These are phyloP conservation scores for Mollisiaceae sp. DNA, from an alignment of 2,329 filamentous ascomycete genomes.

Conservation along the genomic window DNA sequence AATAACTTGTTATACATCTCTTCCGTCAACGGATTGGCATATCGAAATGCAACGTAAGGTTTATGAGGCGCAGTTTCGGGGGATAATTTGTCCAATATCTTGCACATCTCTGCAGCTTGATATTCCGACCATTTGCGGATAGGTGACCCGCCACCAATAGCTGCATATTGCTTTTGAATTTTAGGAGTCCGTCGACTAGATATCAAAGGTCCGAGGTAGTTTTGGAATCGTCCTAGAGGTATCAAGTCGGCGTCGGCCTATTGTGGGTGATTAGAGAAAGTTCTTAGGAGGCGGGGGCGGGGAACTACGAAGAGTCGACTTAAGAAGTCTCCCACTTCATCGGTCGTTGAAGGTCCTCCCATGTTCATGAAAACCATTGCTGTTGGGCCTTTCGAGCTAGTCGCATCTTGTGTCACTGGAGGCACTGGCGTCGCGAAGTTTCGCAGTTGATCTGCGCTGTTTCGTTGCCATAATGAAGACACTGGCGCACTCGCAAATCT, in stretches of 20 bases:
- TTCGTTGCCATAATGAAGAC: conserved; percentile 45
- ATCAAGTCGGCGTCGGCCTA: conserved; percentile 94
- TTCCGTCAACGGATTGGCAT: conserved; percentile 91
- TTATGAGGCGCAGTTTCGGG: conserved; percentile 96
- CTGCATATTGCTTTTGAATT: conserved; percentile 93
- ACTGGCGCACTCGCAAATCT: conserved; percentile 40
- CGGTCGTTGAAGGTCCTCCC: conserved; percentile 88
- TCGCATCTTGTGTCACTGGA: conserved; percentile 79
- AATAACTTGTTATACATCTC: conserved; percentile 86
- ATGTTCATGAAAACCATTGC: conserved; percentile 99
- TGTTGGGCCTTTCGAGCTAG: conserved; percentile 78
- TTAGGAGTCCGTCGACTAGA: conserved; percentile 89
- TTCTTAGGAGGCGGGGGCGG: conserved; percentile 14
- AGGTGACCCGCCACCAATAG: conserved; percentile 95
- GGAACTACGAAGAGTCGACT: conserved; percentile 84
- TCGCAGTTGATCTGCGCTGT: conserved; percentile 45
- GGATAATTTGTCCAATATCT: conserved; percentile 87
- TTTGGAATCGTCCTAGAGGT: conserved; percentile 89
- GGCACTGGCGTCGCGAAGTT: conserved; percentile 67
- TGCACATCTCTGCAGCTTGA: conserved; percentile 95
- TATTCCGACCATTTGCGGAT: conserved; percentile 98
- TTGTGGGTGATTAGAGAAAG: conserved; percentile 22
- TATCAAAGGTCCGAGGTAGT: conserved; percentile 88
- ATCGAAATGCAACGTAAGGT: conserved; percentile 96
- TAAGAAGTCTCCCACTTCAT: conserved; percentile 88